Conservation (phyloP, 306 rosid genomes). For the Malus fusca region DNA sequence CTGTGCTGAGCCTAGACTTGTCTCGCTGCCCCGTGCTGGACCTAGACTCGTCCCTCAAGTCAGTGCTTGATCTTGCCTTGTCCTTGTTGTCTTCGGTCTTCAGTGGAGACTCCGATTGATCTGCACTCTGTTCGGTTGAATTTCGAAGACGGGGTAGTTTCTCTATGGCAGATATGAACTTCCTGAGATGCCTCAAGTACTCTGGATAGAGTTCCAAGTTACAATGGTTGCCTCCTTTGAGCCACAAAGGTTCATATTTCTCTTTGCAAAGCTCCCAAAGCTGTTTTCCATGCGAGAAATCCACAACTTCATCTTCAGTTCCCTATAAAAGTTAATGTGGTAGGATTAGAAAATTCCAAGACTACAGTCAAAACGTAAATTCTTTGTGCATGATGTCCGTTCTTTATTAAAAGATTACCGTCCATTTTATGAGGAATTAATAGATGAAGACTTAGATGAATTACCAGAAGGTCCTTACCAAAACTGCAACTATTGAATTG, state of each 20-base stretch:
- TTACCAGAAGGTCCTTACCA: constrained; percentile 14
- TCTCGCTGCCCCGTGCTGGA: constrained; percentile 36
- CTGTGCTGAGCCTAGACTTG: constrained; percentile 42
- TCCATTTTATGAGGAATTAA: background rate
- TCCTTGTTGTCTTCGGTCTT: constrained; percentile 20
- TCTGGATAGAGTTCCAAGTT: constrained; percentile 57
- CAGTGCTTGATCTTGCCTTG: constrained; percentile 36
- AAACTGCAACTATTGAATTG: constrained; percentile 24
- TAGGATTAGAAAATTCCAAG: background rate
- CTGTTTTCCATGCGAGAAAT: constrained; percentile 60
- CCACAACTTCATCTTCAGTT: constrained; percentile 68
- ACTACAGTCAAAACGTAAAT: no score
- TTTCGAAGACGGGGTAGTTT: constrained; percentile 25
- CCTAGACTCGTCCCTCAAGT: constrained; percentile 28
- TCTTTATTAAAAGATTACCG: no score
- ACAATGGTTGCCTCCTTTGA: constrained; percentile 57
- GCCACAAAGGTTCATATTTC: constrained; percentile 68
- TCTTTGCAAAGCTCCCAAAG: constrained; percentile 62
- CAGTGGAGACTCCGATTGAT: constrained; percentile 7
- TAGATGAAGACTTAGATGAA: constrained; percentile 40
- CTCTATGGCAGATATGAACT: constrained; percentile 50
- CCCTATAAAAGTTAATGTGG: constrained; percentile 33
- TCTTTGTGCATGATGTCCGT: background rate
- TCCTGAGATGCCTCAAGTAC: constrained; percentile 54
- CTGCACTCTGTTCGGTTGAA: background rate